These are phyloP conservation scores for Gleditsia sinensis DNA, from an alignment of 306 rosid genomes.

Conservation along the genomic window DNA sequence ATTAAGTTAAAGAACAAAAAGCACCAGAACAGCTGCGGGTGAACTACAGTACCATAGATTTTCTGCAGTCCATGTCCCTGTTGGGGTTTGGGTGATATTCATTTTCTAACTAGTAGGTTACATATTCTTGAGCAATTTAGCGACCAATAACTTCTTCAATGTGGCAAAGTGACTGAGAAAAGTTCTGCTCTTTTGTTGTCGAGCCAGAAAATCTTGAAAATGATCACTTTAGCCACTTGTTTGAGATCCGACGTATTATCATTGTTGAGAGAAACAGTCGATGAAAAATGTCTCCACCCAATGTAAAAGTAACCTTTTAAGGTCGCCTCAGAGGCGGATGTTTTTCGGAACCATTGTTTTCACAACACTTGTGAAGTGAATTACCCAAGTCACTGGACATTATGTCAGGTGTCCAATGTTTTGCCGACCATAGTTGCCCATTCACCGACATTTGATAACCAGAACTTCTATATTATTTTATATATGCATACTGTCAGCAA, in stretches of 20 bases:
- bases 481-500: too few species aligned
- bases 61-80: background rate
- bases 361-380: background rate
- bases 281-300: background rate
- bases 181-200: background rate
- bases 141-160: background rate
- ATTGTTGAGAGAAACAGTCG: background rate
- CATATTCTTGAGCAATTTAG: background rate
- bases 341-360: conserved; percentile 4
- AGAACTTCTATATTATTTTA: background rate
- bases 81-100: background rate
- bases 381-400: background rate
- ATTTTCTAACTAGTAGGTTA: background rate
- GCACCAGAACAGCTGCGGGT: background rate
- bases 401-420: background rate
- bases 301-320: background rate
- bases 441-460: background rate
- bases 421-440: background rate
- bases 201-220: background rate
- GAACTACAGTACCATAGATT: background rate
- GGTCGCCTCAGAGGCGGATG: background rate
- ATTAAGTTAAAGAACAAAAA: conserved; percentile 5
- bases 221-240: background rate
- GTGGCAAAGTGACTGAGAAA: background rate
- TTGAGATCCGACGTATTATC: background rate